Percentiles rank a stretch among this genome's conserved stretches.
These are phyloP conservation scores for Pseudodiploospora longispora DNA, from an alignment of 2,329 filamentous ascomycete genomes.

Conservation along the genomic window DNA sequence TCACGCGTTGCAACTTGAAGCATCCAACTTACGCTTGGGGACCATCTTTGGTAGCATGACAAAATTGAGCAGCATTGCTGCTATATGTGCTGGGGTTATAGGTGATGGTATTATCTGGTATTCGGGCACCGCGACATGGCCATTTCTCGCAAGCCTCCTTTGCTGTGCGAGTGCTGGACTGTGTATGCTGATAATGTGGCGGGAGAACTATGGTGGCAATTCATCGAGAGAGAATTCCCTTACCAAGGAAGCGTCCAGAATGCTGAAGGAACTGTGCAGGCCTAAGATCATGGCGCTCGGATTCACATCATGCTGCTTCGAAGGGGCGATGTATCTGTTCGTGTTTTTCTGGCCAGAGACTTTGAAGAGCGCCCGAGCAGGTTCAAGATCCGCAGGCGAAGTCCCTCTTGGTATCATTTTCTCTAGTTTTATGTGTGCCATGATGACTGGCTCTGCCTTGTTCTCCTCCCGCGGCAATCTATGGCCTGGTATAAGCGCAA, in stretches of 20 bases:
- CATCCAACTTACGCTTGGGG: conserved; percentile 33
- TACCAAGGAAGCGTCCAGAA: not conserved
- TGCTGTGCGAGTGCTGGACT: conserved; percentile 31
- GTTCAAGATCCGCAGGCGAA: conserved; percentile 18
- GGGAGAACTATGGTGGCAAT: conserved; percentile 19
- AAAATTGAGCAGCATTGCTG: conserved; percentile 46
- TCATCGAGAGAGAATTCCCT: not conserved
- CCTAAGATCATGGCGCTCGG: conserved; percentile 39
- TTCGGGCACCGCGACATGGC: conserved; percentile 41
- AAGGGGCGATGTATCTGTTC: conserved; percentile 55
- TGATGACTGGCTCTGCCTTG: conserved; percentile 45
- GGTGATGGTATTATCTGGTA: conserved; percentile 42
- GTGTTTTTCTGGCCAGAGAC: conserved; percentile 55
- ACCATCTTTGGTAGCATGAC: conserved; percentile 45
- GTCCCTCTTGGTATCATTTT: conserved; percentile 43
- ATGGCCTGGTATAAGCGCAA: conserved; percentile 12
- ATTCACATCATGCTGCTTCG: conserved; percentile 48
- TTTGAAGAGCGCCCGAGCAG: conserved; percentile 34
- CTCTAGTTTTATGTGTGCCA: conserved; percentile 47
- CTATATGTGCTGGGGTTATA: conserved; percentile 44
- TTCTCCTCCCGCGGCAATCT: not conserved
- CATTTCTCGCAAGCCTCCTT: conserved; percentile 39
- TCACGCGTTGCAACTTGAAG: conserved; percentile 36
- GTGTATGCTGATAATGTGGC: conserved; percentile 32
- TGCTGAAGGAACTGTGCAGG: conserved; percentile 3